A percentile compares a stretch with the other conserved stretches of the same genome.
These are phyloP conservation scores for Colletotrichum endophyticum DNA, from an alignment of 2,329 filamentous ascomycete genomes.

Conservation along the genomic window DNA sequence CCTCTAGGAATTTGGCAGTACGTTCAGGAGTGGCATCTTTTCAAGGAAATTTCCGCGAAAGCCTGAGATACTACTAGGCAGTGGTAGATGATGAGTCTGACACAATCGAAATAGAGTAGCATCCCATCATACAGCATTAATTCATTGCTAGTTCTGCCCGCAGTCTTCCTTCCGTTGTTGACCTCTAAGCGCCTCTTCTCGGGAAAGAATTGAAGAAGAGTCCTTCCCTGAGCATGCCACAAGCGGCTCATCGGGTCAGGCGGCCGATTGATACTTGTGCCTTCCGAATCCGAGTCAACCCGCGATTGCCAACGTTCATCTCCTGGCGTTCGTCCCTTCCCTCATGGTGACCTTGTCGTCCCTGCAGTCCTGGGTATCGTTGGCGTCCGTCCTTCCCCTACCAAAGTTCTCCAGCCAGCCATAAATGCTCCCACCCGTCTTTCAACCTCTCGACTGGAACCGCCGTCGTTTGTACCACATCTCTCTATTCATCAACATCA, in stretches of 20 bases:
- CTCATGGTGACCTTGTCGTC: background rate
- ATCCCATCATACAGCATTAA: background rate
- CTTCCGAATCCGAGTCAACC: rapidly evolving
- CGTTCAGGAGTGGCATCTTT: background rate
- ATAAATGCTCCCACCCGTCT: background rate
- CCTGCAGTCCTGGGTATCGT: background rate
- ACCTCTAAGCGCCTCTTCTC: background rate
- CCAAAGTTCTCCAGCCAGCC: background rate
- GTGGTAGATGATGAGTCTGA: background rate
- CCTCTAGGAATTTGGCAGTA: background rate
- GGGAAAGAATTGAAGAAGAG: background rate
- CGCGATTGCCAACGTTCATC: background rate
- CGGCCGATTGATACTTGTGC: background rate
- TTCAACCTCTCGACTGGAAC: background rate
- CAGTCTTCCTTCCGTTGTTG: background rate
- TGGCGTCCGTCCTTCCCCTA: background rate
- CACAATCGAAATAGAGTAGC: background rate
- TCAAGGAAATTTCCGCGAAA: background rate
- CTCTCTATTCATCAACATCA: background rate
- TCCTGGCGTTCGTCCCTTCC: rapidly evolving
- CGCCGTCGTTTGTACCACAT: background rate
- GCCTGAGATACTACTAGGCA: background rate
- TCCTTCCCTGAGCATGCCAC: background rate
- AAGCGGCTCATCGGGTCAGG: background rate
- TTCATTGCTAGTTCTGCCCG: background rate